Base-by-base conservation (phyloP, 352 stramenopile species). In the Globisporangium nunn region DNA sequence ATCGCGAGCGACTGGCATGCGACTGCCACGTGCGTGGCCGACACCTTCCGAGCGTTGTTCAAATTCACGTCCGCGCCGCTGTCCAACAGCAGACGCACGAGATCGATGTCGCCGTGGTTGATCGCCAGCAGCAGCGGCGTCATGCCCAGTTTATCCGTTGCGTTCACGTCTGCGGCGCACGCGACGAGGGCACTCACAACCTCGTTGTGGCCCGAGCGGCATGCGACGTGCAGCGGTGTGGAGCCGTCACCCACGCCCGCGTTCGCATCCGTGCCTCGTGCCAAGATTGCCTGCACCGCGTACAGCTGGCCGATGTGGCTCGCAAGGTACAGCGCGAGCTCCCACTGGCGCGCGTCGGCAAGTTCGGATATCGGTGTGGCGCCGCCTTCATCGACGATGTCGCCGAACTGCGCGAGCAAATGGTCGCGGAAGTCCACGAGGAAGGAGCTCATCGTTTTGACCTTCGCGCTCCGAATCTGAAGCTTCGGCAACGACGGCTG, bases 61-160 rank as follows among this genome's bases (percentile, higher is more conserved):
- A 73, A 30, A 55, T 86, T 82, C 17, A 85, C 74, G 31, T 88
- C 71, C 17, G 74, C 74, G 4, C 68, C 68, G 41, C 62, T 74
- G 11, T 70, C 60, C 28, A 90, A 59, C 18, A 90, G 69, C 54
- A 74, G 56, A 6, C 68, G 58, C 14, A 84, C 71, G 15, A 85
- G 57, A 39, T 73, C 62, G 37, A 75, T 44, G 40, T 83, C 65
- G 15, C 75, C 72, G 43, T 74, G 50, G 43, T 81, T 75, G 17
- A 83, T 71, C 15, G 79, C 74, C 17, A 62, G 68, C 44, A 86
- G 63, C 52, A 89, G 60, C 15, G 78, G 68, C 2, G 78, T 79
- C 49, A 78, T 76, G 8, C 76, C 72, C 6, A 71, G 67, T 0
- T 52, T 29, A 29, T 81, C 74, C 10, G 54, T 64, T 2, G 56